Percentiles rank a stretch among this genome's conserved stretches.
phyloP scores from a whole-genome alignment of 345 rosid genomes.

The Salix suchowensis region DNA sequence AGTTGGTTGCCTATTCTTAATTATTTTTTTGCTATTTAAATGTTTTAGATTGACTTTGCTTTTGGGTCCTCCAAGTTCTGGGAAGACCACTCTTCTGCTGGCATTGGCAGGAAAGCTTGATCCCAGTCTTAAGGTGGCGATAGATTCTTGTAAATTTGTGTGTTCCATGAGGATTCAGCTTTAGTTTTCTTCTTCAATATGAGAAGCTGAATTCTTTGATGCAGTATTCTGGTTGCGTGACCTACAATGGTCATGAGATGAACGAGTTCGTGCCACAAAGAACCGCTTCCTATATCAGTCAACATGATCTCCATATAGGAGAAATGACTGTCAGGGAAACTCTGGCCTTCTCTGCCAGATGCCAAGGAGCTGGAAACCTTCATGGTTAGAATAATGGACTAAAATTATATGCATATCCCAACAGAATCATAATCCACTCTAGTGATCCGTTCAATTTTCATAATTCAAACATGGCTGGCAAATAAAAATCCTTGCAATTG shows the following conservation, averaged over 20 bases:
- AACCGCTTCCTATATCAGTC: slow-evolving; percentile 64
- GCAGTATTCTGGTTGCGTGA: slow-evolving; percentile 56
- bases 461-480: neutral
- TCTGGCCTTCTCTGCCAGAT: slow-evolving; percentile 69
- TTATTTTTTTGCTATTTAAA: neutral
- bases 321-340: slow-evolving; percentile 77
- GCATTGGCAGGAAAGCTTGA: slow-evolving; percentile 81
- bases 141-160: neutral
- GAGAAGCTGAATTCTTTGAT: neutral
- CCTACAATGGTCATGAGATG: slow-evolving; percentile 55
- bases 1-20: neutral
- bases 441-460: neutral
- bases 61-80: slow-evolving; percentile 84
- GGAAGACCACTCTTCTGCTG: slow-evolving; percentile 71
- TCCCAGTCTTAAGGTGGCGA: slow-evolving; percentile 44
- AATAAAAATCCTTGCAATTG: neutral
- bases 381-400: slow-evolving; percentile 41
- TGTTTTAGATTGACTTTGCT: slow-evolving; percentile 61
- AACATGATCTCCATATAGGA: slow-evolving; percentile 55
- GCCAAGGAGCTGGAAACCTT: slow-evolving; percentile 57
- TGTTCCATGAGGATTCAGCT: neutral
- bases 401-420: too few relatives aligned
- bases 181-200: neutral
- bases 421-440: neutral
- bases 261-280: slow-evolving; percentile 61